Base-by-base conservation (phyloP, 805 yeast species). In the Starmerella scarabaei region DNA sequence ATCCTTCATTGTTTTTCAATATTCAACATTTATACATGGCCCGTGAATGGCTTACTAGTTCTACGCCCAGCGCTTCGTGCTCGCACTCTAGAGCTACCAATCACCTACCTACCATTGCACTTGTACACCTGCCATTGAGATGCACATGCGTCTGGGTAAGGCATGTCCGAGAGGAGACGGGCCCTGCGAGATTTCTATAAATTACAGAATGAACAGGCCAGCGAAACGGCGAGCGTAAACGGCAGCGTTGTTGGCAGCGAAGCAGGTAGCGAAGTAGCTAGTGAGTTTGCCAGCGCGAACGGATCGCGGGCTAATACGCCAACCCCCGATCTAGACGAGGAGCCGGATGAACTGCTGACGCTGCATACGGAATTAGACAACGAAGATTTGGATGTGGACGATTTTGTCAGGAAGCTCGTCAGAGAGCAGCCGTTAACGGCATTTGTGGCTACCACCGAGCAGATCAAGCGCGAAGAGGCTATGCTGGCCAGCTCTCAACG, bases 121-220 rank as follows among this genome's bases (percentile, higher is more conserved):
- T n/a, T n/a, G n/a, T n/a, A n/a, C n/a, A n/a, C n/a, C n/a, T n/a
- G n/a, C n/a, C n/a, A n/a, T n/a, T n/a, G n/a, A n/a, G n/a, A n/a
- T n/a, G n/a, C n/a, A n/a, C n/a, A n/a, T n/a, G n/a, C n/a, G n/a
- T n/a, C n/a, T n/a, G n/a, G n/a, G n/a, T 23, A 23, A 7, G 7
- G 26, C 19, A 32, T 32, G 35, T 32, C 35, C 17, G 24, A 20
- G 29, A 26, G 36, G 31, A 49, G 60, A n/a, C 37, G 48, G 26
- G 62, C 63, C 5, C 52, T 60, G 18, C 45, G 65, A 7, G 61
- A 60, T 37, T 60, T 60, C 38, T 60, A 60, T 50, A 54, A 53
- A 43, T 52, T 60, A 14, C 19, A 30, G 7, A 15, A 15, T n/a
- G 18, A 28, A n/a, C n/a, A 8, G 7, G 31, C 7, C 15, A 28